phyloP scores from a whole-genome alignment of 352 stramenopile species.

The Pythium graminicola region DNA sequence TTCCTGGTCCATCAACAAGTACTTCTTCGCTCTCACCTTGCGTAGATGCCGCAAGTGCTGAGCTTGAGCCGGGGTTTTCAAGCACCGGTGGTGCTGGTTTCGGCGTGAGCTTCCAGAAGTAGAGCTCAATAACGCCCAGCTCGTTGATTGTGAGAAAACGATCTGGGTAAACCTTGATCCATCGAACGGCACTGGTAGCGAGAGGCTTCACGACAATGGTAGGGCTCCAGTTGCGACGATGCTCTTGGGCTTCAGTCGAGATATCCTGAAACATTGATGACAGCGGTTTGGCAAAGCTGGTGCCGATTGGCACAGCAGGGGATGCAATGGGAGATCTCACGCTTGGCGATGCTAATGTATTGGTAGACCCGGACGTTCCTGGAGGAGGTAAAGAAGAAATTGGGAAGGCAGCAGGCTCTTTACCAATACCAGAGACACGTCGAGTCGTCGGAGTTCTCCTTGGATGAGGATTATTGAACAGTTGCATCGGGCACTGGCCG shows the following conservation, averaged over 20 bases:
- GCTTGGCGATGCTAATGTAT: conserved; percentile 3
- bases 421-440: not conserved
- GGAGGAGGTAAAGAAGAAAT: conserved; percentile 16
- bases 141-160: conserved; percentile 78
- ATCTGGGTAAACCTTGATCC: conserved; percentile 72
- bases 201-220: conserved; percentile 56
- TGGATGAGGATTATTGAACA: conserved; percentile 80
- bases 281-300: conserved; percentile 31
- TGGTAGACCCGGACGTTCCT: not conserved
- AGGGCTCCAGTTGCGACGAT: conserved; percentile 51
- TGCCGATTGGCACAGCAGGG: not conserved
- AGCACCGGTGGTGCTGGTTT: conserved; percentile 28
- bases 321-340: conserved; percentile 8
- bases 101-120: conserved; percentile 74
- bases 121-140: conserved; percentile 77
- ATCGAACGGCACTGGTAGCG: conserved; percentile 40
- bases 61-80: not conserved
- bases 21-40: not conserved
- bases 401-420: conserved; percentile 21
- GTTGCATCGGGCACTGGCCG: conserved; percentile 96
- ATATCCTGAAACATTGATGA: conserved; percentile 62
- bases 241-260: conserved; percentile 44
- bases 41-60: not conserved
- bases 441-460: conserved; percentile 29
- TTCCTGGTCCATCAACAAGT: conserved; percentile 2